Base-by-base conservation (phyloP, 2,329 filamentous ascomycete species). In the Raffaelea deltoideospora region DNA sequence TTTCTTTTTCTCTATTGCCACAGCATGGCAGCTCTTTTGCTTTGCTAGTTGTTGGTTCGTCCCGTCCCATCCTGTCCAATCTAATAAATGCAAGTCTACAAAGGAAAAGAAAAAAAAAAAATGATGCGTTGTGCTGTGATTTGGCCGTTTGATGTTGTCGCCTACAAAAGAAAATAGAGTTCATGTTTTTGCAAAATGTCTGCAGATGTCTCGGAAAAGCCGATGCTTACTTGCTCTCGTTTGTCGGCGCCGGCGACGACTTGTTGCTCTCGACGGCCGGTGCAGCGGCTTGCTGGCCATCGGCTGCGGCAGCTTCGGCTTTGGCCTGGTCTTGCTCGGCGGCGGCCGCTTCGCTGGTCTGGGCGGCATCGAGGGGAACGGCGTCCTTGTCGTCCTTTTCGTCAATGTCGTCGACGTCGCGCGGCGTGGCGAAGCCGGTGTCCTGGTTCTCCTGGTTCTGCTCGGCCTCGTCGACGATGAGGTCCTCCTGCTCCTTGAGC, bases 381-480 rank as follows among this genome's bases (percentile, higher is more conserved):
- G 73, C 71, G 3, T 63, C 55, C 20, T 77, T 71, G 54, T 85
- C 81, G 46, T 94, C 85, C 63, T 88, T 86, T 58, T 96, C 90
- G 51, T 96, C 88, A 48, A 96, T 96, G 54, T 96, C 73, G 43
- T 94, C 84, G 22, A 77, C 75, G 50, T 96, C 90, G 52, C 86
- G 82, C 2, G 82, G 82, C 9, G 79, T 79, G 13, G 78, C 69
- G 35, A 81, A 69, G 11, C 82, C 82, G 29, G 73, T 75, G 50
- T 76, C 76, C 55, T 82, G 76, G 58, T 82, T 84, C 56, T 79
- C 73, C 53, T 86, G 72, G 51, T 83, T 82, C 63, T 98, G 88
- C 64, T 90, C 74, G 45, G 88, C 92, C 66, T 98, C 90, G 55
- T 98, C 90, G 45, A 94, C 79, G 40, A 98, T 98, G 44, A 98